These are phyloP conservation scores for Pythium guiyangense DNA, from an alignment of 352 stramenopile genomes.

Conservation along the genomic window DNA sequence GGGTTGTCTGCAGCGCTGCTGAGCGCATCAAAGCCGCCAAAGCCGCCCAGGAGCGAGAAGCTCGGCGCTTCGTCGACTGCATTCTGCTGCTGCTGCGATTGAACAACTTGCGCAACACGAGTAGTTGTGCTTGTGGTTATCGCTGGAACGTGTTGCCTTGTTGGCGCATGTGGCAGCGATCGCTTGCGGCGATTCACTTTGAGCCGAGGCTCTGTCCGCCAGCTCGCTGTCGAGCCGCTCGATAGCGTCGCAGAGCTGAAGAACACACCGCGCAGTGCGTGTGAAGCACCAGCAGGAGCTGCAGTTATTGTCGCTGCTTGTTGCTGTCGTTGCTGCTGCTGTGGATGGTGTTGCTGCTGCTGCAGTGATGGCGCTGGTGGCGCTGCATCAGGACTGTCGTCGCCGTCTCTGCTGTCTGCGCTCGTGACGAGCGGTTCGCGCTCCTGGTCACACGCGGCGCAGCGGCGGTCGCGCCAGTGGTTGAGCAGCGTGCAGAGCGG, in stretches of 20 bases:
- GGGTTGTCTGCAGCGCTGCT: not conserved
- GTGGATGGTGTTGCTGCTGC: not conserved
- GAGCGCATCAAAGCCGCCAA: conserved; percentile 1
- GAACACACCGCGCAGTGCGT: conserved; percentile 27
- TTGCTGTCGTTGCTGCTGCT: not conserved
- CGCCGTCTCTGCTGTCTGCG: not conserved
- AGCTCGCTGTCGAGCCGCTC: conserved; percentile 3
- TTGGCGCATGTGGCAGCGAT: not conserved
- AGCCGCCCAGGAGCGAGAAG: conserved; percentile 8
- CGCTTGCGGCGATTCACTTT: conserved; percentile 24
- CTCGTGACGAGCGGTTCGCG: conserved; percentile 14
- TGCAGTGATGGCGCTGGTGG: not conserved
- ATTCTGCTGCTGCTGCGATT: not conserved
- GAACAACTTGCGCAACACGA: not conserved
- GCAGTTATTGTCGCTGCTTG: not conserved
- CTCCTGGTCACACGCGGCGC: conserved; percentile 46
- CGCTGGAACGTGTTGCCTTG: not conserved
- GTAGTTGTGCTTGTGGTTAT: not conserved
- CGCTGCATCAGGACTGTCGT: not conserved
- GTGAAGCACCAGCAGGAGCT: not conserved
- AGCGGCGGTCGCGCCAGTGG: conserved; percentile 32
- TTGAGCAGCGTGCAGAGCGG: conserved; percentile 69
- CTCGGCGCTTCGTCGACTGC: conserved; percentile 8
- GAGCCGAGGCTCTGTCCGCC: conserved; percentile 31
- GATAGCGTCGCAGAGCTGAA: conserved; percentile 25